A percentile compares a stretch with the other conserved stretches of the same genome.
Evolutionary conservation across 2,329 filamentous ascomycete genomes (phyloP).

Genomic region (Penicillium sumatraense): DNA sequence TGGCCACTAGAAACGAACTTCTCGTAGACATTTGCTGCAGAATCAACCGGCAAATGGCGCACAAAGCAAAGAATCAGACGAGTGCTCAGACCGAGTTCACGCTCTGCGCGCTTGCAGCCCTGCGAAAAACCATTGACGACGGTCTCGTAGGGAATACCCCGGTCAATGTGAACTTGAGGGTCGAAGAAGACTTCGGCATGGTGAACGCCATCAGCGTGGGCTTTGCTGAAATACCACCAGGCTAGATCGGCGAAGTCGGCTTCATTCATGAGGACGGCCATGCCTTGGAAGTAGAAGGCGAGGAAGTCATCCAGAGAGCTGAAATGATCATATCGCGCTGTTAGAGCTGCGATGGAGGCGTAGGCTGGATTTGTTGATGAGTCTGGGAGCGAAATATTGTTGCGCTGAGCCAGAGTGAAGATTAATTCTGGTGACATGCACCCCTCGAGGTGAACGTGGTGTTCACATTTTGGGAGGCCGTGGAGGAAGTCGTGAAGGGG

Average conservation of each 20-base stretch:
- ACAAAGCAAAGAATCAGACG: slow-evolving; percentile 74
- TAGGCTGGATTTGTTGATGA: slow-evolving; percentile 65
- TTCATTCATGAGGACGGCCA: slow-evolving; percentile 67
- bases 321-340: slow-evolving; percentile 69
- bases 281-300: slow-evolving; percentile 77
- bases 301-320: slow-evolving; percentile 77
- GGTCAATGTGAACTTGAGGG: slow-evolving; percentile 71
- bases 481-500: slow-evolving; percentile 63
- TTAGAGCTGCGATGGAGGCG: slow-evolving; percentile 62
- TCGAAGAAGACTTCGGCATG: slow-evolving; percentile 84
- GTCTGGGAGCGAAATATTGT: slow-evolving; percentile 65
- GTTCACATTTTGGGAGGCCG: slow-evolving; percentile 77
- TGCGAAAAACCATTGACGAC: slow-evolving; percentile 67
- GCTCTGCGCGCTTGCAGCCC: slow-evolving; percentile 64
- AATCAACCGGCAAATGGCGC: slow-evolving; percentile 67
- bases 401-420: slow-evolving; percentile 70
- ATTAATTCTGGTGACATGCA: slow-evolving; percentile 72
- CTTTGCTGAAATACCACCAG: slow-evolving; percentile 71
- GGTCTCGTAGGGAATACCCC: slow-evolving; percentile 66
- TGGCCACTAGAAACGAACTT: slow-evolving; percentile 46
- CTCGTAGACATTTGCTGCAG: slow-evolving; percentile 52
- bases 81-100: slow-evolving; percentile 67
- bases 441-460: slow-evolving; percentile 80
- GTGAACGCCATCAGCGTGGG: slow-evolving; percentile 66
- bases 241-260: slow-evolving; percentile 75